Percentiles rank a stretch among this genome's conserved stretches.
Conservation (phyloP, 2,329 filamentous ascomycete species). For the Fusarium sp. region DNA sequence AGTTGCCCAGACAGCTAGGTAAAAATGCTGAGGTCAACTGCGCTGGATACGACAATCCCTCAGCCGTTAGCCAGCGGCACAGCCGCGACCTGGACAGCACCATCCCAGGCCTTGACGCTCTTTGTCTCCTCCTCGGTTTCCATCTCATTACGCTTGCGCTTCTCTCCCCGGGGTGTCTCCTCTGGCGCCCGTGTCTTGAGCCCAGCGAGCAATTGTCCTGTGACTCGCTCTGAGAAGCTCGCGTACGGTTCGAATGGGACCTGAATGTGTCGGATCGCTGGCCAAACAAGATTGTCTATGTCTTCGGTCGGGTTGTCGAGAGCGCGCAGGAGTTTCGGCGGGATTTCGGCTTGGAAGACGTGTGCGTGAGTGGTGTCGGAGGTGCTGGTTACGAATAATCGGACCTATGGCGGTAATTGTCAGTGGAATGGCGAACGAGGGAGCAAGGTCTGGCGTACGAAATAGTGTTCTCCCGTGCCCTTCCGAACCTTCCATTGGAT, state of each 20-base stretch:
- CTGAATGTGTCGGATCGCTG: background rate
- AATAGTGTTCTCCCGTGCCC: background rate
- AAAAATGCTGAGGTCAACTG: accelerated
- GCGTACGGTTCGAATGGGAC: background rate
- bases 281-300: background rate
- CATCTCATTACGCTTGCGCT: background rate
- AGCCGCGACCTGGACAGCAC: too few species aligned
- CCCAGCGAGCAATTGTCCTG: background rate
- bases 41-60: background rate
- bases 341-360: background rate
- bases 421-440: accelerated
- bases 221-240: background rate
- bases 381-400: accelerated
- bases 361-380: accelerated
- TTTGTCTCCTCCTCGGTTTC: background rate
- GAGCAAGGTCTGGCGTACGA: background rate
- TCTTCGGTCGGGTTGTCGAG: background rate
- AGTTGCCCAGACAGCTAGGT: background rate
- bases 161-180: background rate
- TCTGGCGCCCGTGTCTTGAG: background rate
- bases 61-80: background rate
- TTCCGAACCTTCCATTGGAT: accelerated
- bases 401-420: background rate
- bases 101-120: background rate
- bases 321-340: accelerated